phyloP scores from a whole-genome alignment of 805 yeast species.

The Cyberlindnera euphorbiiphila region DNA sequence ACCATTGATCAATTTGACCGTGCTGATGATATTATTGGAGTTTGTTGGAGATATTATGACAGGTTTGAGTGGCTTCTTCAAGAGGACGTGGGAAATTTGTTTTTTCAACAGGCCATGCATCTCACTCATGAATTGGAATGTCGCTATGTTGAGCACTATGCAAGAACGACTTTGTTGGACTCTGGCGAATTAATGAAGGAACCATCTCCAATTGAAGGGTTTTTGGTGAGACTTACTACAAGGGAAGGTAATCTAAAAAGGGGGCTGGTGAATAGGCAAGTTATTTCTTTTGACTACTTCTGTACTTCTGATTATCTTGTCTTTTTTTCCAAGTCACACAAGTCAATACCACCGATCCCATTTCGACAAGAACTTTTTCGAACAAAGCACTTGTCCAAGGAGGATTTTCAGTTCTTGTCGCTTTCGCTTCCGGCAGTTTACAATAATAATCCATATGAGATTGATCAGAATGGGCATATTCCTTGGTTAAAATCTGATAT shows the following conservation, averaged over 20 bases:
- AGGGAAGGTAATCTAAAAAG: constrained; percentile 40
- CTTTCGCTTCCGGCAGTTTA: constrained; percentile 35
- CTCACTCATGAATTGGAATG: constrained; percentile 57
- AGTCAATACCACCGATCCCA: constrained; percentile 62
- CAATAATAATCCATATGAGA: constrained; percentile 50
- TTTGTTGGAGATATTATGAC: constrained; percentile 67
- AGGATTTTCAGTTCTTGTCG: constrained; percentile 22
- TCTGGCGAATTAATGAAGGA: constrained; percentile 35
- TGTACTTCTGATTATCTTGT: constrained; percentile 59
- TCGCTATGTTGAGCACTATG: constrained; percentile 42
- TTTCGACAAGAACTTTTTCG: constrained; percentile 18
- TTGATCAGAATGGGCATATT: constrained; percentile 49
- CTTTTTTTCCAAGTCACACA: constrained; percentile 49
- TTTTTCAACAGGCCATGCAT: constrained; percentile 40
- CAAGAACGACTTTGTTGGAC: constrained; percentile 28
- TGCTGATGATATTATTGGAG: constrained; percentile 38
- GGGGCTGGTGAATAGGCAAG: constrained; percentile 34
- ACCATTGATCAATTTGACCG: constrained; percentile 27
- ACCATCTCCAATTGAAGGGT: constrained; percentile 83
- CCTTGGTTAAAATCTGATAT: constrained; percentile 51
- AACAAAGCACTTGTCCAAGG: constrained; percentile 29
- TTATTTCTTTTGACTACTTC: constrained; percentile 57
- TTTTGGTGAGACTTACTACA: constrained; percentile 53
- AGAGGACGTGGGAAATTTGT: constrained; percentile 38
- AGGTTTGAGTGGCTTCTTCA: constrained; percentile 67